These are phyloP conservation scores for Peziza echinospora DNA, from an alignment of 495 filamentous ascomycete genomes.

Conservation along the genomic window DNA sequence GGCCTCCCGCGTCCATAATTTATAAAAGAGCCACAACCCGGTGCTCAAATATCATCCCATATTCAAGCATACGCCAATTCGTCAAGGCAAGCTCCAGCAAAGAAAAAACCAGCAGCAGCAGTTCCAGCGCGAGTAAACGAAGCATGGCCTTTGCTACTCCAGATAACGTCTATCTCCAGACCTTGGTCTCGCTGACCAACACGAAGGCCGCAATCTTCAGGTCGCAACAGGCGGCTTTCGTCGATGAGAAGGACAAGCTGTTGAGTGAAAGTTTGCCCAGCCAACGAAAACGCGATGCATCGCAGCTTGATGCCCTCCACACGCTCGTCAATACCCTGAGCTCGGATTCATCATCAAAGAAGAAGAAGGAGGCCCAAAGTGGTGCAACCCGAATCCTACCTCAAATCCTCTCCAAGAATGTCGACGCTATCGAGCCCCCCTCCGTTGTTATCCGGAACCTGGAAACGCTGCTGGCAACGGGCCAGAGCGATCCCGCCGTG, in stretches of 20 bases:
- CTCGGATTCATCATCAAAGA: conserved; percentile 18
- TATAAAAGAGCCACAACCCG: too few relatives aligned
- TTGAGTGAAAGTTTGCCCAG: too few relatives aligned
- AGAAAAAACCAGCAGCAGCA: too few relatives aligned
- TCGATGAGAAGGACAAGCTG: conserved; percentile 22
- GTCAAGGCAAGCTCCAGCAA: too few relatives aligned
- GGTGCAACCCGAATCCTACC: too few relatives aligned
- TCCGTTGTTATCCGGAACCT: conserved; percentile 5
- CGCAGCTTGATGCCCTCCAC: not conserved
- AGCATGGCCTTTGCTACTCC: too few relatives aligned
- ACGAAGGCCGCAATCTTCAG: conserved; percentile 42
- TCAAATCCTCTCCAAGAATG: conserved; percentile 22
- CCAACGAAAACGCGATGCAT: conserved; percentile 15
- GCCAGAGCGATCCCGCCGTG: conserved; percentile 16
- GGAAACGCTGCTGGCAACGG: conserved; percentile 4
- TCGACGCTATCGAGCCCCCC: conserved; percentile 13
- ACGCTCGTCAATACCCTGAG: not conserved
- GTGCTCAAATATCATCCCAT: too few relatives aligned
- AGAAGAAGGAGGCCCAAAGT: conserved; percentile 24
- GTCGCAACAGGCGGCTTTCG: conserved; percentile 34
- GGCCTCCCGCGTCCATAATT: too few relatives aligned
- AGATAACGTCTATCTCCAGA: conserved; percentile 39
- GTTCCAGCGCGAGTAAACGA: too few relatives aligned
- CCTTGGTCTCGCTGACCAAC: conserved; percentile 40
- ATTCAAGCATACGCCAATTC: too few relatives aligned